Base-by-base conservation (phyloP, 768 basidiomycete genomes). In the Tephrocybe sp. region DNA sequence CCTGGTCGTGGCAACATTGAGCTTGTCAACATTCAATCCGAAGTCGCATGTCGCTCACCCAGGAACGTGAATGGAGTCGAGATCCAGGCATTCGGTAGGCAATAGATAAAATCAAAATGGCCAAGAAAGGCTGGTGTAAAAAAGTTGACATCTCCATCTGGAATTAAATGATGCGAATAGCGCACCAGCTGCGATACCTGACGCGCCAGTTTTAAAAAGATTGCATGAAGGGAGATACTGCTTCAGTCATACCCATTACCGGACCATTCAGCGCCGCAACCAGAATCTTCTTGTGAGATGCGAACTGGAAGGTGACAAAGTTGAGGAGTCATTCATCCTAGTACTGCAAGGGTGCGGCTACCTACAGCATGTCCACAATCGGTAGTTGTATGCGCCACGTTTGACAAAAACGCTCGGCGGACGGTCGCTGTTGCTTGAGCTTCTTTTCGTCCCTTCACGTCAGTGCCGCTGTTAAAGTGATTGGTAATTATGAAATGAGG, bases 261-360 rank as follows among this genome's bases (percentile, higher is more conserved):
- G 87, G 87, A 0, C 87, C 87, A 55, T 89, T 87, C 17, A 89
- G 56, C 1, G 83, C 86, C 11, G 84, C 85, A 11, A 89, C 79
- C 14, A 89, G 71, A 13, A 88, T 69, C 63, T 89, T 89, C 49
- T 72, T 73, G 59, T 89, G 87, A 0, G 76, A 75, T 55, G 83
- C 83, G n/a, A 88, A 65, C 86, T 88, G 35, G 10, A 49, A 39
- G n/a, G 23, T n/a, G 36, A 17, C 31, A 12, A 22, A 7, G 5
- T 7, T 0, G 8, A 16, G 40, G 3, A 41, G 17, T 35, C 2
- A 42, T 41, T 22, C 6, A 9, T 10, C n/a, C 7, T 32, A 17
- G 17, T 41, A 12, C 17, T n/a, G 38, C 17, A 4, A 31, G 14
- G 33, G 9, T 31, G 20, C 9, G 32, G 13, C 4, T 32, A 50